Evolutionary conservation across 2,329 filamentous ascomycete species (phyloP).

Genomic region (Trichoderma breve): DNA sequence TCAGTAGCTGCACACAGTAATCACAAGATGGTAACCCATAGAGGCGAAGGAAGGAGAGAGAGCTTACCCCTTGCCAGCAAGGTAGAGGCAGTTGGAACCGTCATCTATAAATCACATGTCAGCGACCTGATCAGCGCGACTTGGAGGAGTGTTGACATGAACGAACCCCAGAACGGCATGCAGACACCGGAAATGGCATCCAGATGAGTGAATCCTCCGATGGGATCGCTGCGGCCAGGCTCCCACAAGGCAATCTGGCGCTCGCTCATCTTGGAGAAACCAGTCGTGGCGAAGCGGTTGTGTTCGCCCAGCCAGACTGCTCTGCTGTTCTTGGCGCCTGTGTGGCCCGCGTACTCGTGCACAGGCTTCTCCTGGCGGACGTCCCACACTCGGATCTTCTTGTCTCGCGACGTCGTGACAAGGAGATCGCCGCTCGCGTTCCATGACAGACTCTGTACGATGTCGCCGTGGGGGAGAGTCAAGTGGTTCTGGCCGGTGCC

Average conservation of each 20-base stretch:
- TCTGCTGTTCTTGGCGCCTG: conserved; percentile 95
- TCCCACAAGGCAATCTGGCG: conserved; percentile 96
- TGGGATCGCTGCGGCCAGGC: conserved; percentile 77
- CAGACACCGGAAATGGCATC: conserved; percentile 97
- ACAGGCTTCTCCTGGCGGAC: conserved; percentile 86
- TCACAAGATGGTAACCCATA: neutral
- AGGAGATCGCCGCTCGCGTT: conserved; percentile 83
- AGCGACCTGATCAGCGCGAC: conserved; percentile 17
- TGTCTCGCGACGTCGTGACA: conserved; percentile 93
- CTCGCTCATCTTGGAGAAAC: conserved; percentile 98
- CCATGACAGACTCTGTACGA: conserved; percentile 95
- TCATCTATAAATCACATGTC: conserved; percentile 58
- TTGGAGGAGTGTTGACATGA: neutral
- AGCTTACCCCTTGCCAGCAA: conserved; percentile 90
- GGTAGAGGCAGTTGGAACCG: conserved; percentile 88
- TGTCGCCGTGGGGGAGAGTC: conserved; percentile 81
- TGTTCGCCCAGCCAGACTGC: conserved; percentile 97
- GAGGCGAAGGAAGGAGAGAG: neutral
- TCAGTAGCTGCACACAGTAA: neutral
- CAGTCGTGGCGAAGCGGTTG: conserved; percentile 91
- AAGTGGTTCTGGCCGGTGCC: conserved; percentile 71
- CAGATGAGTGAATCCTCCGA: conserved; percentile 84
- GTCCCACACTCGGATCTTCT: conserved; percentile 98
- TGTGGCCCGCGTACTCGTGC: conserved; percentile 81
- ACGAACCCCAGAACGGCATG: conserved; percentile 94